Evolutionary conservation across 2,329 filamentous ascomycete genomes (phyloP), one percentile per base, ranked within the genome.

Genomic region (Keithomyces neogunnii): DNA sequence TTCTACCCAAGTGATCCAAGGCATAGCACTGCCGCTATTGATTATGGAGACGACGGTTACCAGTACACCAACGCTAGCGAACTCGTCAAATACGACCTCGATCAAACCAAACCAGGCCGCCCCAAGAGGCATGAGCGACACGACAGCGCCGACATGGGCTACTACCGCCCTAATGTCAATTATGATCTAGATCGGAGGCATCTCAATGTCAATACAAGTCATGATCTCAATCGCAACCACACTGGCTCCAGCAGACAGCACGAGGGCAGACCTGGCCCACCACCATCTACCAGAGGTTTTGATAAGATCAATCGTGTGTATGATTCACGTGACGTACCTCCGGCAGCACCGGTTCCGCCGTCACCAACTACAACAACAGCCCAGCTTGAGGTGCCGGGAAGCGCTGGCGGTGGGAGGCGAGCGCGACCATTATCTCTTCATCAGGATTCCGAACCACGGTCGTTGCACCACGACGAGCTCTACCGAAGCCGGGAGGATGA

Each of bases 281-380:
- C 87, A 8, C 84, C 84, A 4, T 80, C 83, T 4, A 87, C 82
- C 3, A 75, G 85, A 58, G 86, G 84, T 0, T 81, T 89, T 56
- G 86, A 89, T 59, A 86, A 81, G 66, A 79, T 88, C 56, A 79
- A 79, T 57, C 71, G 77, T 52, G 45, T 69, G 5, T 80, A 80
- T 55, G 76, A 78, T 29, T 63, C 73, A 31, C 58, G 64, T 7
- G 62, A 68, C 5, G 66, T 76, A 11, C 71, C 73, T 0, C 71
- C 74, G 6, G 59, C 68, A 30, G 72, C 66, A n/a, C 68, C 72
- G 3, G 62, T 67, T 11, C 63, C 69, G 4, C 68, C 70, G 3
- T 65, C 71, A 29, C 59, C 69, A 10, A 57, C 69, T 10, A 56
- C 53, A n/a, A 39, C 56, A 6, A 32, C 55, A 11, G 44, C 59